Percentiles rank a stretch among this genome's conserved stretches.
phyloP scores from a whole-genome alignment of 2,329 filamentous ascomycete species.

The Chaetomiaceae sp. region DNA sequence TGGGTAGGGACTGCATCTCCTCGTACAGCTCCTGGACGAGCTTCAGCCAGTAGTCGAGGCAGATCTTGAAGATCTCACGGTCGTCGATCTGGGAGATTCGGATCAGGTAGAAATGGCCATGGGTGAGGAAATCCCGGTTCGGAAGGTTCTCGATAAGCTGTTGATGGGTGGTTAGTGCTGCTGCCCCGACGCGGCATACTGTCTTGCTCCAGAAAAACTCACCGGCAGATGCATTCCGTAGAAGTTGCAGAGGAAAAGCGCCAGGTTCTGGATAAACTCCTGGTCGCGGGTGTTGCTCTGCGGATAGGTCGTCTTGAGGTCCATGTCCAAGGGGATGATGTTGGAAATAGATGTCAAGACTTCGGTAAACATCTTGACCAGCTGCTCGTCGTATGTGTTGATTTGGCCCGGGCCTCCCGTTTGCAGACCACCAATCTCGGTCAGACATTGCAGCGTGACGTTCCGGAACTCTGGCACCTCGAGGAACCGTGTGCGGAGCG shows the following conservation, averaged over 20 bases:
- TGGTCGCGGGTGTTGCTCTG: constrained; percentile 90
- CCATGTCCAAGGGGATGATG: constrained; percentile 85
- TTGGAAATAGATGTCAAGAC: constrained; percentile 87
- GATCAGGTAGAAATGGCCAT: constrained; percentile 97
- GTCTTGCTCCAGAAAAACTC: constrained; percentile 28
- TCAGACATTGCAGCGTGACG: constrained; percentile 91
- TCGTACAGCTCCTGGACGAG: constrained; percentile 97
- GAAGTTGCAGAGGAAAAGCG: constrained; percentile 94
- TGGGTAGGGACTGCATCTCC: constrained; percentile 94
- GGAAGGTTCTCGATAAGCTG: constrained; percentile 92
- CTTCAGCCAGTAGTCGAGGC: constrained; percentile 98
- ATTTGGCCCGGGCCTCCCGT: constrained; percentile 65
- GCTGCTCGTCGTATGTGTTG: constrained; percentile 84
- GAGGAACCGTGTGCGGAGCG: constrained; percentile 84
- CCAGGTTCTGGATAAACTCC: constrained; percentile 95
- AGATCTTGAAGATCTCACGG: constrained; percentile 99
- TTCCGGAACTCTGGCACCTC: constrained; percentile 95
- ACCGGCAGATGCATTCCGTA: constrained; percentile 89
- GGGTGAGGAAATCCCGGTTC: constrained; percentile 88
- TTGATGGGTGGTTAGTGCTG: constrained; percentile 11
- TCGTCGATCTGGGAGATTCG: constrained; percentile 98
- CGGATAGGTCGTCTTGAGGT: constrained; percentile 86
- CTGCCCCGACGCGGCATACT: too few relatives aligned
- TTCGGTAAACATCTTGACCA: constrained; percentile 98
- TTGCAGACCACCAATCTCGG: constrained; percentile 91